A percentile compares a stretch with the other conserved stretches of the same genome.
Conservation (phyloP, 2,329 filamentous ascomycete genomes). For the Didymella pinodella region DNA sequence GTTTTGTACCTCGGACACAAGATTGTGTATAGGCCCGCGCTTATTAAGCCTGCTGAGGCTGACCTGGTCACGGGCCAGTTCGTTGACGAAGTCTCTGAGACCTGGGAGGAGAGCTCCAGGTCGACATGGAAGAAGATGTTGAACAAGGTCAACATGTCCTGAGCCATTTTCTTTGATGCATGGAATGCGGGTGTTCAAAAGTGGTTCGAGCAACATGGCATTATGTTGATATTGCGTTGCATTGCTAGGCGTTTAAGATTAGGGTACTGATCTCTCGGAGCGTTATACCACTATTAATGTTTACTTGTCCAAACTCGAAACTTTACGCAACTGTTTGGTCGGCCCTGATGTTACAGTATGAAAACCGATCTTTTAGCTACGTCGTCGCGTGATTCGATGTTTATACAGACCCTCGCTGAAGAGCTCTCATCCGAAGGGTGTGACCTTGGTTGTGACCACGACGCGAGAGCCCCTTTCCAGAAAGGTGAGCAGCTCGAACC, state of each 20-base stretch:
- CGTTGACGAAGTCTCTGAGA: slow-evolving; percentile 40
- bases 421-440: neutral
- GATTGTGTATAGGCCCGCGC: slow-evolving; percentile 45
- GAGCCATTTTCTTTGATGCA: neutral
- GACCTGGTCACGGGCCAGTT: slow-evolving; percentile 55
- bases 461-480: neutral
- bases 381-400: neutral
- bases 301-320: slow-evolving; percentile 7
- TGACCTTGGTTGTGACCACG: neutral
- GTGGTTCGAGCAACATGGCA: slow-evolving; percentile 28
- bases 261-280: slow-evolving; percentile 14
- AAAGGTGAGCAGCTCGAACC: neutral
- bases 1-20: slow-evolving; percentile 70
- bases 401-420: neutral
- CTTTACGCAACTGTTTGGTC: neutral
- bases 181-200: slow-evolving; percentile 13
- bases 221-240: slow-evolving; percentile 27
- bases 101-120: slow-evolving; percentile 45
- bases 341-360: neutral
- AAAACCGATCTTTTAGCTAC: too few relatives aligned
- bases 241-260: slow-evolving; percentile 33
- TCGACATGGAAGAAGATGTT: slow-evolving; percentile 44
- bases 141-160: slow-evolving; percentile 31
- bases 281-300: slow-evolving; percentile 21
- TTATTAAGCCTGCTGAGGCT: slow-evolving; percentile 53